These are phyloP conservation scores for Trichoderma harzianum DNA, from an alignment of 2,329 filamentous ascomycete species.

Conservation along the genomic window DNA sequence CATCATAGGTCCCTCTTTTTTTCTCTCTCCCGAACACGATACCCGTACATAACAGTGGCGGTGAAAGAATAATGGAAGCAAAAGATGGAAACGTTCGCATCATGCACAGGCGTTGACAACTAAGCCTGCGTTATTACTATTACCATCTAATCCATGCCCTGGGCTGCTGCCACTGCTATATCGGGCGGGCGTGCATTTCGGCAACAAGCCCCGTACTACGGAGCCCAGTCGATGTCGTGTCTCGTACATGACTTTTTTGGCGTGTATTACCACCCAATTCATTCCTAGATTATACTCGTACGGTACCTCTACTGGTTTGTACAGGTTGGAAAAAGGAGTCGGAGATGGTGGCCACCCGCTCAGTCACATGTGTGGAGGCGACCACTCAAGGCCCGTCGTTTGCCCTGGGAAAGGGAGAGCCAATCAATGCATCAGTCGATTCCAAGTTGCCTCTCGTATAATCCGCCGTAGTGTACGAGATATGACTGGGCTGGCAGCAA, in stretches of 20 bases:
- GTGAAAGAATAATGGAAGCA: neutral
- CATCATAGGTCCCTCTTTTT: neutral
- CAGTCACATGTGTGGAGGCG: slow-evolving; percentile 1
- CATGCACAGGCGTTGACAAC: slow-evolving; percentile 14
- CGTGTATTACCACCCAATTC: neutral
- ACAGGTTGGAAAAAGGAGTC: too few species aligned
- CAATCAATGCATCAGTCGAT: slow-evolving; percentile 8
- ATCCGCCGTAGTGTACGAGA: neutral
- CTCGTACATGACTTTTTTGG: neutral
- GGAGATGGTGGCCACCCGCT: neutral
- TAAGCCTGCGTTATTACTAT: neutral
- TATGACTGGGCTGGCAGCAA: neutral
- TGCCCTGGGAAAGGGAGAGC: slow-evolving; percentile 11
- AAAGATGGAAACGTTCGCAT: neutral
- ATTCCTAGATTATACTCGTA: neutral
- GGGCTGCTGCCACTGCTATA: neutral
- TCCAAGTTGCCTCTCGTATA: slow-evolving; percentile 1
- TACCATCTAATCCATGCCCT: neutral
- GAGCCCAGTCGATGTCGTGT: neutral
- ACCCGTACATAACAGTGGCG: neutral
- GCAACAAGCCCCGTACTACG: neutral
- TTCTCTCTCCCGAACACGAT: neutral
- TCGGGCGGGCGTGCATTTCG: neutral
- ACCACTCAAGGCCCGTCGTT: neutral
- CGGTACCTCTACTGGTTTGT: neutral